Base-by-base conservation (phyloP, 305 asterid species). In the Fraxinus paxiana region DNA sequence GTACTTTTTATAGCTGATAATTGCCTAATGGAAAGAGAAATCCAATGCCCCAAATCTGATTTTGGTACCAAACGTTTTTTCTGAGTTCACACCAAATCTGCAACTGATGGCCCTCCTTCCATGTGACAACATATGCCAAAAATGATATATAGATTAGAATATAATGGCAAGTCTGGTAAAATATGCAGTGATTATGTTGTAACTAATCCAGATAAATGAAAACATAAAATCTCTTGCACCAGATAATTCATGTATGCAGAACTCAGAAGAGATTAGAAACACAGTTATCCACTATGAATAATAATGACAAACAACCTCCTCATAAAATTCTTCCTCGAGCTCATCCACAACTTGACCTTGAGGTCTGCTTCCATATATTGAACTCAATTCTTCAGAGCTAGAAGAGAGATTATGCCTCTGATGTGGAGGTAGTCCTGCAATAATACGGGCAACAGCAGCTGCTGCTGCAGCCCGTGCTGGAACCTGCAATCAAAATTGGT, bases 391-490 rank as follows among this genome's bases (percentile, higher is more conserved):
- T 83, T 90, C 94, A 8, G 98, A 96, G 89, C 97, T 96, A 80
- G 95, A 92, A 59, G 94, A 85, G 43, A 93, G 87, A 88, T 83
- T 88, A 61, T 91, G 90, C 85, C 96, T 92, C 90, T 94, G 97
- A 88, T 94, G 94, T 34, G 98, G 96, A 75, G 99, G 98, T 75
- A 94, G 86, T 81, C 93, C 95, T 75, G 98, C 98, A 90, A 94
- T 93, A 84, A 88, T 94, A 74, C 99, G 97, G 72, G 98, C 99
- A 77, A 93, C 96, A 78, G 96, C 96, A 43, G 98, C 99, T 12
- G 99, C 99, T 0, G 98, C 99, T 41, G 97, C 99, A 26, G 94
- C 99, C 89, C 97, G 97, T 87, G 90, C 98, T 59, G 99, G 99
- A 88, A 96, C 98, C 99, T 96, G 87, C 22, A 78, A 77, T 54